Evolutionary conservation across 2,329 filamentous ascomycete species (phyloP), one percentile per base, ranked within the genome.

Genomic region (Alternaria sp.): DNA sequence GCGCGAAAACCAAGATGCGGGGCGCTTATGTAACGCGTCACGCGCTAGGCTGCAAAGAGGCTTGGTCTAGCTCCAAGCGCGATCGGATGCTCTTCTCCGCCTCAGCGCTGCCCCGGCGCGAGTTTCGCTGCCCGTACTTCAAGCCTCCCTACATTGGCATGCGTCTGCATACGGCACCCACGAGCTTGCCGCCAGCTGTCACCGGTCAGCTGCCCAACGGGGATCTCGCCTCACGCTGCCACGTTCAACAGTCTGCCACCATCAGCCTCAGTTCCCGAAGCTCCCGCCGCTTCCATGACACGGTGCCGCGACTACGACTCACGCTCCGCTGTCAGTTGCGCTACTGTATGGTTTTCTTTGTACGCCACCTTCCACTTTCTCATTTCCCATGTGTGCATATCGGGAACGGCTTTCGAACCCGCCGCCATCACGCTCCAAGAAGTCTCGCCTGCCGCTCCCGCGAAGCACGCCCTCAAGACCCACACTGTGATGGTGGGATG

Each of bases 1-100:
- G 45, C 26, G 28, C 17, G 57, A 28, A 36, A 25, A 25, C 51
- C 44, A 30, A 15, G 6, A 21, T 28, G 43, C 30, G 43, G 32
- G 32, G 3, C 25, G 57, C 45, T 63, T 60, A 60, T 63, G 57
- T 56, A 60, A 56, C 17, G 6, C 40, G 11, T 19, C 9, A 9
- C 43, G 44, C 23, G n/a, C 30, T 28, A 21, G 15, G 15, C 60
- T 44, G 6, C 8, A 46, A 51, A 28, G 4, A 36, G 45, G 15
- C 12, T 15, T 12, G 32, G 5, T 15, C 40, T 59, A 46, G 40
- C 59, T 47, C 40, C 10, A n/a, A 19, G 32, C 32, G 36, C 15
- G 2, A 45, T 36, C 25, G 44, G 44, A 57, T 25, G 44, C 44
- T 36, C 44, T 19, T 50, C 19, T 49, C 45, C 55, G 19, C 26